These are phyloP conservation scores for Fomitopsis betulina DNA, from an alignment of 1,284 basidiomycete genomes.

Conservation along the genomic window DNA sequence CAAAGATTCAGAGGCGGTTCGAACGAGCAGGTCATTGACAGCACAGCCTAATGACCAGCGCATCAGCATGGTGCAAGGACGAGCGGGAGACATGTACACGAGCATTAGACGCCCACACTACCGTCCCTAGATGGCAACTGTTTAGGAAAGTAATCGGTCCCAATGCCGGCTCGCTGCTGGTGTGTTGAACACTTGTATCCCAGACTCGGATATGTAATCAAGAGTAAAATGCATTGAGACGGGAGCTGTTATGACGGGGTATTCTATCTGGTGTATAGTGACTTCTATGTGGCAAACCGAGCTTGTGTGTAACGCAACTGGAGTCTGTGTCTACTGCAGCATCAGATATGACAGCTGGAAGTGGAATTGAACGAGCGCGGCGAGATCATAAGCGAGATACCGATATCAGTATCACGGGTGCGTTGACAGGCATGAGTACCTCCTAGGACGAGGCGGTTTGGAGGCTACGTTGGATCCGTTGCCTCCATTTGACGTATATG, in stretches of 20 bases:
- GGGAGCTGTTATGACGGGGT: no score
- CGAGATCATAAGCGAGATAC: not conserved
- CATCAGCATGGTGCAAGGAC: no score
- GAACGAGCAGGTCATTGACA: no score
- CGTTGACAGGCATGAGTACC: not conserved
- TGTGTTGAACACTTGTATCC: no score
- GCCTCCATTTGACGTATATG: conserved; percentile 64
- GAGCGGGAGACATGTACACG: not conserved
- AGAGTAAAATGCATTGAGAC: no score
- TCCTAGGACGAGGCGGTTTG: conserved; percentile 3
- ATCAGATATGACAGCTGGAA: not conserved
- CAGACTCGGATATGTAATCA: no score
- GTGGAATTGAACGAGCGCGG: not conserved
- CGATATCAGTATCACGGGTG: not conserved
- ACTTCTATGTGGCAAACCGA: no score
- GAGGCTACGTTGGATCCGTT: conserved; percentile 27
- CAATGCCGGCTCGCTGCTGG: no score
- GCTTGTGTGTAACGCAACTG: not conserved
- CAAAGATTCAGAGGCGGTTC: no score
- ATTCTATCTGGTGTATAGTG: no score
- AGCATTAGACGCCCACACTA: not conserved
- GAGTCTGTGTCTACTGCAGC: not conserved
- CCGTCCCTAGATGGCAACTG: not conserved
- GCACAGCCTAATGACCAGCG: no score
- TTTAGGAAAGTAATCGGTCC: not conserved